Base-by-base conservation (phyloP, 495 filamentous ascomycete species). In the Staphylotrichum longicolle region DNA sequence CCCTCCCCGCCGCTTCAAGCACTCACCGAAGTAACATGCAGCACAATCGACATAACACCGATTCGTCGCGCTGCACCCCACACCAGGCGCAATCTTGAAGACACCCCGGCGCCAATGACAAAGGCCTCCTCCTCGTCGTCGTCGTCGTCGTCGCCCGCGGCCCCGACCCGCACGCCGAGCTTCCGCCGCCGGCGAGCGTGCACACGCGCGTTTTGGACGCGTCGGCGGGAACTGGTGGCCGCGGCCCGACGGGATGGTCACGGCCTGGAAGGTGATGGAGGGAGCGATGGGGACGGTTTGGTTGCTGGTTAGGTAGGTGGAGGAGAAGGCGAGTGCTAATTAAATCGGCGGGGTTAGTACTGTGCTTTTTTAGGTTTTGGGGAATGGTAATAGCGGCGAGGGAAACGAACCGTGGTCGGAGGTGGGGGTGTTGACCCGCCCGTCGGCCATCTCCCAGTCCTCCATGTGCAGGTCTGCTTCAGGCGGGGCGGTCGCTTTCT, bases 291-390 rank as follows among this genome's bases (percentile, higher is more conserved):
- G 57, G 5, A 73, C 55, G 8, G 57, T 51, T 33, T 69, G 64
- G 47, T 68, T 71, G 27, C 62, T 49, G 12, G 68, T 39, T 11
- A 74, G 58, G 54, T 72, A 70, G 3, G 68, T 53, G 7, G 62
- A 60, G 34, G 70, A 69, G 57, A 72, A 66, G 8, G 61, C 72
- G 20, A 72, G 62, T 14, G 66, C 70, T 74, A n/a, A 27, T n/a
- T n/a, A 12, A 6, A 20, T 10, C 5, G 5, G 35, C 5, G 8
- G 45, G 33, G 61, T 66, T 60, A 66, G 50, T 41, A 27, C 20
- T 27, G 20, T 27, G 20, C 20, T 27, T 27, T 1, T 27, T 27
- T 1, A 27, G 20, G 20, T 27, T 27, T 0, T 27, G 20, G 20
- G 20, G 20, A 27, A 1, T 27, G 20, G 20, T 27, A 27, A 27